Conservation (phyloP, 306 rosid genomes). For the Lathyrus aphaca region DNA sequence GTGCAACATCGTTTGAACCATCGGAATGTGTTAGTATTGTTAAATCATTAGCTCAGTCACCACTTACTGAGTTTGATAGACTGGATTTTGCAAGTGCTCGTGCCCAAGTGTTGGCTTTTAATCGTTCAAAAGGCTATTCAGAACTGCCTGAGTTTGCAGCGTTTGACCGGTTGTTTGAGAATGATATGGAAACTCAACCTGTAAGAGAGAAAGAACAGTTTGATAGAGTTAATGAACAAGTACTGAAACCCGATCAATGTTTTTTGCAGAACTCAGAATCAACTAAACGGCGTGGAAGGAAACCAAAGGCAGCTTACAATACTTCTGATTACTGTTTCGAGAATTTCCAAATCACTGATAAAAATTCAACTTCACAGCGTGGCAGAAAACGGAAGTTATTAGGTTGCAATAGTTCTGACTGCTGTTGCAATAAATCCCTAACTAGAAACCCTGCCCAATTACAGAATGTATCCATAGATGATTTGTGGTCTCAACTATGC, state of each 20-base stretch:
- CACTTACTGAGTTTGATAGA: slow-evolving; percentile 49
- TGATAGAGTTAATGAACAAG: slow-evolving; percentile 39
- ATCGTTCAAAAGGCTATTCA: slow-evolving; percentile 64
- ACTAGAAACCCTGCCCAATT: slow-evolving; percentile 24
- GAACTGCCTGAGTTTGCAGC: slow-evolving; percentile 55
- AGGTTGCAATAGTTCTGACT: slow-evolving; percentile 33
- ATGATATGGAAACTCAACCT: slow-evolving; percentile 44
- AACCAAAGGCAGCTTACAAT: background rate
- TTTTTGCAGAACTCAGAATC: slow-evolving; percentile 36
- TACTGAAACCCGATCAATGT: slow-evolving; percentile 28
- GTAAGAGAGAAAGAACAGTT: slow-evolving; percentile 37
- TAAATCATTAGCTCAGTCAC: slow-evolving; percentile 58
- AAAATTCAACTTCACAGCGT: background rate
- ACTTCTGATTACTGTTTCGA: background rate
- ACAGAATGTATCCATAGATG: slow-evolving; percentile 44
- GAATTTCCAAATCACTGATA: background rate
- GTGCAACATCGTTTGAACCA: slow-evolving; percentile 61
- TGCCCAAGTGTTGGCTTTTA: slow-evolving; percentile 63
- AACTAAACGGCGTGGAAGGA: background rate
- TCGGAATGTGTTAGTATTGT: slow-evolving; percentile 52
- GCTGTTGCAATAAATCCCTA: slow-evolving; percentile 27
- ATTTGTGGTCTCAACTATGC: slow-evolving; percentile 53
- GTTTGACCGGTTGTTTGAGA: slow-evolving; percentile 49
- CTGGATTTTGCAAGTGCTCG: slow-evolving; percentile 50
- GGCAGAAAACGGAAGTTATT: slow-evolving; percentile 26